Base-by-base conservation (phyloP, 2,329 filamentous ascomycete species). In the Epicoccum nigrum region DNA sequence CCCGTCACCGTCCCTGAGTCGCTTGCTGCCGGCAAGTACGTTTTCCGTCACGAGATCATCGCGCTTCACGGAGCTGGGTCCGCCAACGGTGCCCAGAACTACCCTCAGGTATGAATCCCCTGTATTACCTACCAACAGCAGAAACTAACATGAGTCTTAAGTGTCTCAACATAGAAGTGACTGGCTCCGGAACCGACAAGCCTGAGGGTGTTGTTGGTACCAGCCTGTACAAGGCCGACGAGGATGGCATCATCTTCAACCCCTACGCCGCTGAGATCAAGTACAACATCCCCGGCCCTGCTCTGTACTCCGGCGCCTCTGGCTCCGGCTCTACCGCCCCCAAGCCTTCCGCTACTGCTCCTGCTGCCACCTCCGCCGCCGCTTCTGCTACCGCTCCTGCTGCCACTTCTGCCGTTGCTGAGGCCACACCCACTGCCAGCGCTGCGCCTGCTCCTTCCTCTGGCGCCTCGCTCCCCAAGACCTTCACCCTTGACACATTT, bases 21-120 rank as follows among this genome's bases (percentile, higher is more conserved):
- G 13, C 72, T 82, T 45, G 68, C 63, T 12, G 63, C 77, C 0
- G 82, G 81, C 11, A 75, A 79, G 54, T 84, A 84, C 60, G 79
- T 85, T 50, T 72, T 85, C 53, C 75, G 82, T 16, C 81, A 84
- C 62, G 82, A 84, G 69, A 75, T 77, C 45, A 78, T 80, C 46
- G 81, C 77, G 3, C 70, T 83, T 7, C 81, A 83, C 56, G 67
- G 68, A 0, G 75, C 76, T 9, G 61, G 67, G n/a, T 66, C 69
- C 3, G 55, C 40, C 43, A 77, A 80, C 54, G 79, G 79, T 23
- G 80, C 80, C 9, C 81, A 80, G 73, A 76, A 74, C 73, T 83
- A 80, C 68, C 80, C 75, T 34, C 78, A 51, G 43, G 80, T 60
- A 56, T 81, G 33, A 81, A 81, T n/a, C n/a, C n/a, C n/a, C n/a